Percentiles rank a stretch among this genome's conserved stretches.
Evolutionary conservation across 129 eudicot genomes (phyloP).

Genomic region (Saussurea involucrata): DNA sequence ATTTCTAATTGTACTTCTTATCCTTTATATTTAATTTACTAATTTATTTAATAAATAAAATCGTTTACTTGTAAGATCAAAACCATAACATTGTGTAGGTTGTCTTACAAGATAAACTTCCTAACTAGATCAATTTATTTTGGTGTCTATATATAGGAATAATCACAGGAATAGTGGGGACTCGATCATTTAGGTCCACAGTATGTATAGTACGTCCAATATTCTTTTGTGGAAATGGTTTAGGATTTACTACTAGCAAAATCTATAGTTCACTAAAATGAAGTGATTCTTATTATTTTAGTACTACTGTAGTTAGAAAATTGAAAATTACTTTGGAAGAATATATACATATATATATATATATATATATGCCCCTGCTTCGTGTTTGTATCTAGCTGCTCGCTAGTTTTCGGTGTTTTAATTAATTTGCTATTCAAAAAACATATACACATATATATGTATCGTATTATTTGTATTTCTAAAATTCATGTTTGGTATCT

Average conservation of each 20-base stretch:
- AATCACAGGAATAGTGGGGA: background rate
- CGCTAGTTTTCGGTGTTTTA: too few species aligned
- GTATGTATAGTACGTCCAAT: constrained; percentile 1
- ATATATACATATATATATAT: background rate
- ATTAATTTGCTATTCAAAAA: too few species aligned
- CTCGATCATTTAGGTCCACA: constrained; percentile 8
- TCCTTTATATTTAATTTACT: background rate
- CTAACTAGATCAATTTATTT: background rate
- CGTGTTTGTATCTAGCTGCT: too few species aligned
- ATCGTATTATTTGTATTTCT: background rate
- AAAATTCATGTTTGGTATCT: background rate
- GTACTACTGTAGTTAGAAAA: constrained; percentile 10
- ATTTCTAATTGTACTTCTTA: background rate
- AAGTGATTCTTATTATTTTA: background rate
- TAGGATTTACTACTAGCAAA: constrained; percentile 3
- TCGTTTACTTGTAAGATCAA: background rate
- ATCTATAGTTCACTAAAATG: constrained; percentile 1
- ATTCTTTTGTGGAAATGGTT: constrained; percentile 4
- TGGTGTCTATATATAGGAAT: background rate
- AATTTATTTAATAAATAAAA: too few species aligned
- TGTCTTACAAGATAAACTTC: background rate
- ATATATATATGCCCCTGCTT: too few species aligned
- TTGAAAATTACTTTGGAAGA: background rate
- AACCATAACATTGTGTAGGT: background rate
- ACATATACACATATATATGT: background rate